Percentiles rank a stretch among this genome's conserved stretches.
These are phyloP conservation scores for Rutstroemia sydowiana DNA, from an alignment of 2,329 filamentous ascomycete species.

Conservation along the genomic window DNA sequence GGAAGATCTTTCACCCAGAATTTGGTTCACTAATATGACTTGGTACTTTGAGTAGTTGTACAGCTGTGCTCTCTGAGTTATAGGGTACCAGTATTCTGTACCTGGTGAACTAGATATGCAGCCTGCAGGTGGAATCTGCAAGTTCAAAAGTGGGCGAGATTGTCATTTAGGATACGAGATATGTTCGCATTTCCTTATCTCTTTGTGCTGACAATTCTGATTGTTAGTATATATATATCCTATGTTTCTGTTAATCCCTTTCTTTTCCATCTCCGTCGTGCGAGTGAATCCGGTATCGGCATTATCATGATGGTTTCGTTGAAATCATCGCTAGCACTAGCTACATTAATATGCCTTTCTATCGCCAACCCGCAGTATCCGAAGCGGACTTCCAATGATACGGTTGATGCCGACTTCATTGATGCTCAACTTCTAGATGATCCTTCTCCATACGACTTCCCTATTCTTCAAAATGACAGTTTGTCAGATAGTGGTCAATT, in stretches of 20 bases:
- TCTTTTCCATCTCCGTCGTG: not conserved
- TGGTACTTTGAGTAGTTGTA: not conserved
- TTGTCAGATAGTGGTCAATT: constrained; percentile 36
- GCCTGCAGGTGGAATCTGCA: not conserved
- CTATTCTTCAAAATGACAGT: constrained; percentile 30
- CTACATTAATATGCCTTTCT: not conserved
- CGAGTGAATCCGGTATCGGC: not conserved
- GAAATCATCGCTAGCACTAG: not conserved
- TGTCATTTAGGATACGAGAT: not conserved
- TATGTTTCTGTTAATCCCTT: not conserved
- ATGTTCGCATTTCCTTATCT: not conserved
- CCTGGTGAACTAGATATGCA: not conserved
- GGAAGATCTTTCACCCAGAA: no score
- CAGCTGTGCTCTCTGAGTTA: no score
- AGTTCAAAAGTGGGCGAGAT: not conserved
- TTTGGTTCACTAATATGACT: no score
- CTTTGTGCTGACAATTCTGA: not conserved
- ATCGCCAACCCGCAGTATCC: not conserved
- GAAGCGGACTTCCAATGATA: not conserved
- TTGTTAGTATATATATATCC: not conserved
- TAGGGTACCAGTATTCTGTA: not conserved
- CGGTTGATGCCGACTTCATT: constrained; percentile 18
- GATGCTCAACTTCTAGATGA: constrained; percentile 30
- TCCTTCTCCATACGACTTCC: constrained; percentile 34
- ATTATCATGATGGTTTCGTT: constrained; percentile 1